Conservation (phyloP, 805 yeast species). For the Metschnikowia colocasiae region DNA sequence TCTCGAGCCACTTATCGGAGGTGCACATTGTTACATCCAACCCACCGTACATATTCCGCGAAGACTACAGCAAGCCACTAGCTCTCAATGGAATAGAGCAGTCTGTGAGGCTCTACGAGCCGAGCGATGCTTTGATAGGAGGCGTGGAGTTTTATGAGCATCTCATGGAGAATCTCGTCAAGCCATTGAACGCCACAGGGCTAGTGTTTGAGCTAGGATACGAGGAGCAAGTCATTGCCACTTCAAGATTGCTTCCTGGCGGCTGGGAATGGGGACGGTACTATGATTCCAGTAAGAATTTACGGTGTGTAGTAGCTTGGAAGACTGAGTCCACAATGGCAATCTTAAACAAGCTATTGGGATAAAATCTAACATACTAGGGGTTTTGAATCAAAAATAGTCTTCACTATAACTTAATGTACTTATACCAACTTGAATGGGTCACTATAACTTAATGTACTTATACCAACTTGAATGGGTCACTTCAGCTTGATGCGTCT, state of each 20-base stretch:
- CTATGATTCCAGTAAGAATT: conserved; percentile 48
- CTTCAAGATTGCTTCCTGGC: conserved; percentile 23
- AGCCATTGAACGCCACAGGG: conserved; percentile 42
- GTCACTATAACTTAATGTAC: not conserved
- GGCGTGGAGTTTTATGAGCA: conserved; percentile 65
- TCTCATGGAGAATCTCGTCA: conserved; percentile 45
- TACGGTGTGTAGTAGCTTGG: conserved; percentile 69
- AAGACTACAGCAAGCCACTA: conserved; percentile 38
- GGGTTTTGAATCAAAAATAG: too few relatives aligned
- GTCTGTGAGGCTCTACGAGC: conserved; percentile 74
- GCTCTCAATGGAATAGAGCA: conserved; percentile 43
- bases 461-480: not conserved
- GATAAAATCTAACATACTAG: too few relatives aligned
- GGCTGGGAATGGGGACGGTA: conserved; percentile 50
- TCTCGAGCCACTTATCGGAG: not conserved
- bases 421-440: too few relatives aligned
- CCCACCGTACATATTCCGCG: conserved; percentile 78
- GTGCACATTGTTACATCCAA: conserved; percentile 69
- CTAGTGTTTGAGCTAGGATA: conserved; percentile 80
- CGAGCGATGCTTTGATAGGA: conserved; percentile 75
- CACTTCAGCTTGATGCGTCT: too few relatives aligned
- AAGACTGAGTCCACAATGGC: conserved; percentile 21
- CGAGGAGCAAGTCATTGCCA: conserved; percentile 48
- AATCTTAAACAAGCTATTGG: conserved; percentile 3
- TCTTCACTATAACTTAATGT: too few relatives aligned